These are phyloP conservation scores for Roridomyces roridus DNA, from an alignment of 768 basidiomycete genomes.

Conservation along the genomic window DNA sequence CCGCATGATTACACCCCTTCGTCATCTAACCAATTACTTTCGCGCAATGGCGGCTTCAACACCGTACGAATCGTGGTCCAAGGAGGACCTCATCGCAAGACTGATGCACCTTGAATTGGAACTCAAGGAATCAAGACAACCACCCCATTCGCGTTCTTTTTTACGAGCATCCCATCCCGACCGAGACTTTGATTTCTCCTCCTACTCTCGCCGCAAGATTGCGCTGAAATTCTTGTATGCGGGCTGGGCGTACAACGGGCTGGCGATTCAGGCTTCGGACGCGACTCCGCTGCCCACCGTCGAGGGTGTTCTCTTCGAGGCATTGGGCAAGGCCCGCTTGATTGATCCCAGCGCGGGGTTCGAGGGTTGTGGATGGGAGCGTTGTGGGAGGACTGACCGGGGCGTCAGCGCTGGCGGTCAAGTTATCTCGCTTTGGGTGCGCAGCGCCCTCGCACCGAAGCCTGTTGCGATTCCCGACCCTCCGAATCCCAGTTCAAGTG, in stretches of 20 bases:
- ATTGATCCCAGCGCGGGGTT: conserved; percentile 76
- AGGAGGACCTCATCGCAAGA: conserved; percentile 74
- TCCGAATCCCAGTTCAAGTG: too few species aligned
- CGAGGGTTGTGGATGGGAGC: conserved; percentile 89
- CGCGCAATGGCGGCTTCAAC: too few species aligned
- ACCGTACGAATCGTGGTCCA: conserved; percentile 62
- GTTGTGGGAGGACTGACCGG: conserved; percentile 93
- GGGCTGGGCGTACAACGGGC: conserved; percentile 90
- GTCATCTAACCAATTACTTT: too few species aligned
- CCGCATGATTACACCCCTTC: too few species aligned
- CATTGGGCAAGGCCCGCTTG: conserved; percentile 77
- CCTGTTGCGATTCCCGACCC: too few species aligned
- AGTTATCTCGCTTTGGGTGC: conserved; percentile 90
- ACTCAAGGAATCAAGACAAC: conserved; percentile 20
- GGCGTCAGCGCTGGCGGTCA: conserved; percentile 96
- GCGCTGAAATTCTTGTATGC: conserved; percentile 93
- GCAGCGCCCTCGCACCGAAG: conserved; percentile 61
- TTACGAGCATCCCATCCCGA: too few species aligned
- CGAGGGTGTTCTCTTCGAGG: conserved; percentile 84
- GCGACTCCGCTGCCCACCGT: conserved; percentile 86
- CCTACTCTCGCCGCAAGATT: conserved; percentile 84
- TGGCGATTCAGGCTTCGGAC: conserved; percentile 80
- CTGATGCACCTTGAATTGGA: conserved; percentile 61
- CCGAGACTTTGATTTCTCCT: conserved; percentile 67
- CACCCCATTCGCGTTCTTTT: too few species aligned